A percentile compares a stretch with the other conserved stretches of the same genome.
Conservation (phyloP, 768 basidiomycete genomes). For the Cystofilobasidium macerans region DNA sequence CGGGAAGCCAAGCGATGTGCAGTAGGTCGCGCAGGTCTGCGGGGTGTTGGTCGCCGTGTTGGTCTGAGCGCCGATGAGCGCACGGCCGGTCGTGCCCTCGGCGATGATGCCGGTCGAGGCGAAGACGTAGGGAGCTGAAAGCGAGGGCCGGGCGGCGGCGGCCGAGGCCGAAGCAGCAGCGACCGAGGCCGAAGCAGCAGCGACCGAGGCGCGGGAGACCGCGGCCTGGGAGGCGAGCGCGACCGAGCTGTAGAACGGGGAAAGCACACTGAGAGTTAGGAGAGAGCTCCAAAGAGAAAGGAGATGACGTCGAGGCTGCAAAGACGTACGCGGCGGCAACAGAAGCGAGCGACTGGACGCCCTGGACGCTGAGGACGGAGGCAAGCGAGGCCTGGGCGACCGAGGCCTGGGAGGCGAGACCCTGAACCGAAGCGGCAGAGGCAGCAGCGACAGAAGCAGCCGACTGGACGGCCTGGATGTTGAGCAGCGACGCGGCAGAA, state of each 20-base stretch:
- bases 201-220: background rate
- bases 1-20: slow-evolving; percentile 27
- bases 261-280: background rate
- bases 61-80: slow-evolving; percentile 28
- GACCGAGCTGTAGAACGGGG: background rate
- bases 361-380: background rate
- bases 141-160: background rate
- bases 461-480: background rate
- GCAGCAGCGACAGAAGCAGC: background rate
- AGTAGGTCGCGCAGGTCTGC: slow-evolving; percentile 29
- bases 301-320: too few relatives aligned
- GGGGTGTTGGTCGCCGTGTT: slow-evolving; percentile 29
- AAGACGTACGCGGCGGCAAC: too few relatives aligned
- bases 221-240: background rate
- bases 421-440: slow-evolving; percentile 2
- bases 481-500: background rate
- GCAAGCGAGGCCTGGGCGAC: slow-evolving; percentile 3
- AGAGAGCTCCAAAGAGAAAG: too few relatives aligned
- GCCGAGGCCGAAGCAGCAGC: background rate
- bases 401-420: slow-evolving; percentile 4
- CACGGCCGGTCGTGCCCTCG: slow-evolving; percentile 25
- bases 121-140: background rate
- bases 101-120: slow-evolving; percentile 1
- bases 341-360: slow-evolving; percentile 1
- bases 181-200: background rate